phyloP scores from a whole-genome alignment of 208 protist species.

The Trypanosoma cruzi region DNA sequence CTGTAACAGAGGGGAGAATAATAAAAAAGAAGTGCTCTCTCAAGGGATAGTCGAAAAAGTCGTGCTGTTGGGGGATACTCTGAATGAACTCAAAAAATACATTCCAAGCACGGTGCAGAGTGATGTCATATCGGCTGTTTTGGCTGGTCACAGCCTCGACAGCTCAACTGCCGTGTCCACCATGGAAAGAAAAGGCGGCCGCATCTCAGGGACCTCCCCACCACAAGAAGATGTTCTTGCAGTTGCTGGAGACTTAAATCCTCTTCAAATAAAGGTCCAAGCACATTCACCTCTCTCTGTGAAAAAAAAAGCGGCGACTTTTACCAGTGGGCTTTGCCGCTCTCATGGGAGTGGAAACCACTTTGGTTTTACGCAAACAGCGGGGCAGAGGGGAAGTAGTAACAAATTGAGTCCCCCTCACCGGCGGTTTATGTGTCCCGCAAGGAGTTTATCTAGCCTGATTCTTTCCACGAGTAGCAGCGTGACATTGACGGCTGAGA shows the following conservation, averaged over 20 bases:
- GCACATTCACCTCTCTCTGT: not conserved
- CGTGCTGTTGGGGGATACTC: slow-evolving; percentile 4
- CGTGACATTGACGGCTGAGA: not conserved
- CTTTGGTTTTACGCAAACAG: not conserved
- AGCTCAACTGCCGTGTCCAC: not conserved
- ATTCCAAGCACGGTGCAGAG: not conserved
- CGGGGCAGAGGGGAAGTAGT: not conserved
- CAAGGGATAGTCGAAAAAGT: slow-evolving; percentile 12
- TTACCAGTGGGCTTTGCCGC: not conserved
- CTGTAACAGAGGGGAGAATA: not conserved
- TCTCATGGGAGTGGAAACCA: not conserved
- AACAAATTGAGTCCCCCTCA: not conserved
- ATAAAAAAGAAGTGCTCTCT: slow-evolving; percentile 1
- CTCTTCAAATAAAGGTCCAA: not conserved
- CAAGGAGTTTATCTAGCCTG: not conserved
- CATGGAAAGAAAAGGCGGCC: not conserved
- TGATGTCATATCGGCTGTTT: not conserved
- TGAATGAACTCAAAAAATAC: slow-evolving; percentile 7
- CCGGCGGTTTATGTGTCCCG: not conserved
- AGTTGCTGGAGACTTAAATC: not conserved
- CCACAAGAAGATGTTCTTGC: not conserved
- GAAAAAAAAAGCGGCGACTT: not conserved
- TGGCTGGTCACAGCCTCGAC: not conserved
- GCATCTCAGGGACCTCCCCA: not conserved
- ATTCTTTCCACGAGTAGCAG: not conserved